These are phyloP conservation scores for Magnolia changhungtana DNA, from an alignment of 164 flowering plant genomes.

Conservation along the genomic window DNA sequence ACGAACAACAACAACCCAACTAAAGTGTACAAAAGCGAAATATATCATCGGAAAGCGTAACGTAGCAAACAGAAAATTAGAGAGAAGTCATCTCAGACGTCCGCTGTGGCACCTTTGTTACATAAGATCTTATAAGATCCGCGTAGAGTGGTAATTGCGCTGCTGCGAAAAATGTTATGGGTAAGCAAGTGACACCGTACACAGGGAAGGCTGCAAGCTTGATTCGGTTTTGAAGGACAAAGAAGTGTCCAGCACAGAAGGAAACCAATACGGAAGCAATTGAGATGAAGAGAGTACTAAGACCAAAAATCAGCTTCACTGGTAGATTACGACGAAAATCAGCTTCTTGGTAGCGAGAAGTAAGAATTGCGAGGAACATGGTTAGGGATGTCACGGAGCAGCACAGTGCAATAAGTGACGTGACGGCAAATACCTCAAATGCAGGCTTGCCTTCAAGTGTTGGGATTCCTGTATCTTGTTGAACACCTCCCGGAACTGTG, in stretches of 20 bases:
- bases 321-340: slow-evolving; percentile 16
- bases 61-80: not conserved
- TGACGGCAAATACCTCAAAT: slow-evolving; percentile 19
- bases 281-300: slow-evolving; percentile 22
- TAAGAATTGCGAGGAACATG: slow-evolving; percentile 25
- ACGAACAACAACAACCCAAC: no score
- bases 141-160: not conserved
- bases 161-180: not conserved
- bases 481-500: slow-evolving; percentile 21
- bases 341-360: slow-evolving; percentile 15
- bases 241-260: slow-evolving; percentile 15
- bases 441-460: slow-evolving; percentile 14
- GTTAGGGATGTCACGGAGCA: slow-evolving; percentile 6
- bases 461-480: slow-evolving; percentile 7
- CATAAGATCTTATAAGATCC: not conserved
- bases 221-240: not conserved
- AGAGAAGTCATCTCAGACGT: not conserved
- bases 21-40: no score
- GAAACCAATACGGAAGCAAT: slow-evolving; percentile 23
- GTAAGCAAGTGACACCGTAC: not conserved
- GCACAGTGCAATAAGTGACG: slow-evolving; percentile 23
- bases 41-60: no score
- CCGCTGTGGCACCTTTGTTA: not conserved
- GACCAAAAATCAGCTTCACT: slow-evolving; percentile 13
- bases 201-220: not conserved